Percentiles rank a stretch among this genome's conserved stretches.
Evolutionary conservation across 1,139 yeast genomes (phyloP).

Genomic region (Candida sp.): DNA sequence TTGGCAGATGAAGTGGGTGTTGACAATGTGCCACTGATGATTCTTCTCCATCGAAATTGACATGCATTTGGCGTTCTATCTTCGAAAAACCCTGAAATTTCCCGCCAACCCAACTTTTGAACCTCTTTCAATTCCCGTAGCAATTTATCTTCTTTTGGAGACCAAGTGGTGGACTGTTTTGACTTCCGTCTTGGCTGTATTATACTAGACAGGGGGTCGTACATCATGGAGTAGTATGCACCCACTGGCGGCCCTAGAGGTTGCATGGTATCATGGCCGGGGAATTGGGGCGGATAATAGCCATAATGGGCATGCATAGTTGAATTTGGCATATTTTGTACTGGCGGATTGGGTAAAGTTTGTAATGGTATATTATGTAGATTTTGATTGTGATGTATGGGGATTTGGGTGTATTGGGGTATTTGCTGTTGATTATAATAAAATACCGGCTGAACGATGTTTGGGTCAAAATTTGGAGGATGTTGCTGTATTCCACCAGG

Average conservation of each 20-base stretch:
- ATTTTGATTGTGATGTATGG: not conserved
- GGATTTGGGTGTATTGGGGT: not conserved
- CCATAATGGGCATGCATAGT: not conserved
- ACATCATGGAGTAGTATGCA: not conserved
- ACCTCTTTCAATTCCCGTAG: slow-evolving; percentile 36
- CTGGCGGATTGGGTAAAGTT: not conserved
- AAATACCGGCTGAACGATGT: not conserved
- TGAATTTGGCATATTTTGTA: not conserved
- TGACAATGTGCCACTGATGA: slow-evolving; percentile 26
- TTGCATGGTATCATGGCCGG: not conserved
- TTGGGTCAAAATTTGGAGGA: not conserved
- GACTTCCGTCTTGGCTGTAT: slow-evolving; percentile 20
- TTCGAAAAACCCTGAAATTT: slow-evolving; percentile 37
- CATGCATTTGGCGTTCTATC: slow-evolving; percentile 48
- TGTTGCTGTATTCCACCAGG: too few species aligned
- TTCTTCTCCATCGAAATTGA: slow-evolving; percentile 46
- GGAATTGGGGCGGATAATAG: not conserved
- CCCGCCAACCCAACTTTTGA: slow-evolving; percentile 46
- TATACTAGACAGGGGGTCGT: not conserved
- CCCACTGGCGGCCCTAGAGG: not conserved
- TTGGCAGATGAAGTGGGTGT: slow-evolving; percentile 1
- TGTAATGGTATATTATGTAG: not conserved
- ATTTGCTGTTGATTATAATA: too few species aligned
- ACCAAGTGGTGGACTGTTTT: slow-evolving; percentile 38
- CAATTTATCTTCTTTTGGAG: slow-evolving; percentile 36